Evolutionary conservation across 768 basidiomycete species (phyloP).

Genomic region (Piloderma croceum): DNA sequence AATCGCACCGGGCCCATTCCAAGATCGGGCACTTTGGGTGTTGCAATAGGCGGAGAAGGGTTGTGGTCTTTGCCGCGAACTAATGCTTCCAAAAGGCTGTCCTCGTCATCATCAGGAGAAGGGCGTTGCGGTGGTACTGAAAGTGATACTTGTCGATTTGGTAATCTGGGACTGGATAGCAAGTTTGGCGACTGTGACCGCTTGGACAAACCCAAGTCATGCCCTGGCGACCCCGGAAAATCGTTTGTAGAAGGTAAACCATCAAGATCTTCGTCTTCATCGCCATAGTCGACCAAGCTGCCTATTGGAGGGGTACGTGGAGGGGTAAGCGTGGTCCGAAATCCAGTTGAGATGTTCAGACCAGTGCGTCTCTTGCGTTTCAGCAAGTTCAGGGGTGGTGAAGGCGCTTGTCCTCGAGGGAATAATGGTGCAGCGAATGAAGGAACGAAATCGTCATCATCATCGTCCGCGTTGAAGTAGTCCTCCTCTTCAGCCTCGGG

Average conservation of each 20-base stretch:
- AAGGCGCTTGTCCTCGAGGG: conserved; percentile 14
- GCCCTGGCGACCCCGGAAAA: conserved; percentile 7
- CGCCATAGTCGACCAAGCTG: conserved; percentile 71
- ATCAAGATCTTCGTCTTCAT: conserved; percentile 59
- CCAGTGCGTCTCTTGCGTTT: conserved; percentile 53
- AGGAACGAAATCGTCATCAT: conserved; percentile 30
- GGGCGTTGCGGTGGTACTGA: conserved; percentile 40
- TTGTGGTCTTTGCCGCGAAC: conserved; percentile 25
- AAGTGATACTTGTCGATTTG: conserved; percentile 31
- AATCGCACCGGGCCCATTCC: conserved; percentile 44
- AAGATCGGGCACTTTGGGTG: neutral
- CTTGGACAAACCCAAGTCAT: too few relatives aligned
- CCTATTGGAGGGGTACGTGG: conserved; percentile 50
- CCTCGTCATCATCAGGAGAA: conserved; percentile 43
- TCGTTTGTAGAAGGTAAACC: conserved; percentile 13
- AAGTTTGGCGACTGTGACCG: conserved; percentile 17
- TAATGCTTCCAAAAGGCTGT: conserved; percentile 52
- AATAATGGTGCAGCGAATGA: conserved; percentile 22
- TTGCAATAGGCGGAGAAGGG: neutral
- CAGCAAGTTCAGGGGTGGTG: conserved; percentile 25
- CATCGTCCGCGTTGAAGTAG: conserved; percentile 87
- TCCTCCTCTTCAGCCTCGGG: conserved; percentile 82
- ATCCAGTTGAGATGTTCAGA: conserved; percentile 25
- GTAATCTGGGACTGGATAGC: conserved; percentile 32
- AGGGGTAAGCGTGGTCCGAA: conserved; percentile 14